A percentile compares a stretch with the other conserved stretches of the same genome.
Conservation (phyloP, 495 filamentous ascomycete species). For the Penicillium verhagenii region DNA sequence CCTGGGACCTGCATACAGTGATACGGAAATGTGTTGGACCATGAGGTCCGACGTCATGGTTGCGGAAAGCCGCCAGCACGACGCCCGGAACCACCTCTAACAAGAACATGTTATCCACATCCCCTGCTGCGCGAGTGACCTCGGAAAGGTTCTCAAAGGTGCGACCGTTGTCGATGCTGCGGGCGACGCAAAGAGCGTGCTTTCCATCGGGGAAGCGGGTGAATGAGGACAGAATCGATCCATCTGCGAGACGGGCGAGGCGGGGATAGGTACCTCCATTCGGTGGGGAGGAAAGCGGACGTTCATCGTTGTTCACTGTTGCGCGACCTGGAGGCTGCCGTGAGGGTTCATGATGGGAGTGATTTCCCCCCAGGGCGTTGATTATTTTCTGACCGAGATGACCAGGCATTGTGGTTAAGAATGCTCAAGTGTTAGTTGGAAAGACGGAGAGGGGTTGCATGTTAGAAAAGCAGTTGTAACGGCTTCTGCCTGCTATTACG, state of each 20-base stretch:
- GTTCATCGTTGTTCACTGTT: slow-evolving; percentile 39
- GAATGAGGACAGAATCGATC: slow-evolving; percentile 41
- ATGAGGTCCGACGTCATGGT: slow-evolving; percentile 49
- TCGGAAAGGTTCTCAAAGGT: slow-evolving; percentile 38
- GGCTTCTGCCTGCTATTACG: neutral
- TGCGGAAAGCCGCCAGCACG: slow-evolving; percentile 59
- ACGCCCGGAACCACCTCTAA: slow-evolving; percentile 49
- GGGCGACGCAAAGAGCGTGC: slow-evolving; percentile 32
- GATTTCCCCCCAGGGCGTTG: slow-evolving; percentile 29
- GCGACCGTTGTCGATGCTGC: slow-evolving; percentile 37
- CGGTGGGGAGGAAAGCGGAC: slow-evolving; percentile 37
- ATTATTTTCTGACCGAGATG: slow-evolving; percentile 40
- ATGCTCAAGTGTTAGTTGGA: neutral
- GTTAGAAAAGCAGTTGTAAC: neutral
- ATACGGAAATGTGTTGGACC: slow-evolving; percentile 56
- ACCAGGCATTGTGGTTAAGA: slow-evolving; percentile 28
- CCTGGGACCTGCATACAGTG: slow-evolving; percentile 55
- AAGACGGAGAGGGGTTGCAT: neutral
- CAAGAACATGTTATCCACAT: slow-evolving; percentile 60
- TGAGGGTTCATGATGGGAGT: slow-evolving; percentile 10
- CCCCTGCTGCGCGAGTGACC: slow-evolving; percentile 38
- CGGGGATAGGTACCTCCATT: slow-evolving; percentile 44
- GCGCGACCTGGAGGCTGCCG: slow-evolving; percentile 19
- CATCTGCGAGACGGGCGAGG: slow-evolving; percentile 37
- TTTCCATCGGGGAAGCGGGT: slow-evolving; percentile 33